Percentiles rank a stretch among this genome's conserved stretches.
Conservation (phyloP, 441 rosid species). For the Hypseocharis bilobata region DNA sequence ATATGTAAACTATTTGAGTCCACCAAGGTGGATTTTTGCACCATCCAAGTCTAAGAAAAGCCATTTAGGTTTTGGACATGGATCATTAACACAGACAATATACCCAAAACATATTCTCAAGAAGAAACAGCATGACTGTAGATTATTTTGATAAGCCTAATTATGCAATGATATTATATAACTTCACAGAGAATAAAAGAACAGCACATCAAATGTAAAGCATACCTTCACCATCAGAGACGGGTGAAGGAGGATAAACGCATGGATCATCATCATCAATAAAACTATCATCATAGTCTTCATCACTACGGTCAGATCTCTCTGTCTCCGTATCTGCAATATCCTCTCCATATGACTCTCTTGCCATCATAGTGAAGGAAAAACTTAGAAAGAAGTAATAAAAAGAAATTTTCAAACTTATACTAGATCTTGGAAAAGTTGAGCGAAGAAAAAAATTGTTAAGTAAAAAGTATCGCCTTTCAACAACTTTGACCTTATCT, state of each 20-base stretch:
- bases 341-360: constrained; percentile 78
- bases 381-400: constrained; percentile 12
- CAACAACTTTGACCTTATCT: background rate
- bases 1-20: background rate
- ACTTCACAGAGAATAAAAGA: background rate
- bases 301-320: constrained; percentile 33
- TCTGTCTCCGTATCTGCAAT: constrained; percentile 57
- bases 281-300: constrained; percentile 64
- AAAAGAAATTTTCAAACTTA: background rate
- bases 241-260: constrained; percentile 24
- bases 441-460: background rate
- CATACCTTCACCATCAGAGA: constrained; percentile 34
- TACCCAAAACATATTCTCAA: background rate
- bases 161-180: constrained; percentile 11
- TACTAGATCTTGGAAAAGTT: background rate
- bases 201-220: constrained; percentile 3
- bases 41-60: background rate
- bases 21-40: background rate
- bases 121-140: background rate
- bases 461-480: background rate
- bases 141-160: background rate
- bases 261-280: constrained; percentile 45
- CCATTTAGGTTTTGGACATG: background rate
- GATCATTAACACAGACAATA: background rate
- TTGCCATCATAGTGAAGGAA: constrained; percentile 26